A percentile compares a stretch with the other conserved stretches of the same genome.
phyloP scores from a whole-genome alignment of 352 stramenopile genomes.

The Phytophthora rubi region DNA sequence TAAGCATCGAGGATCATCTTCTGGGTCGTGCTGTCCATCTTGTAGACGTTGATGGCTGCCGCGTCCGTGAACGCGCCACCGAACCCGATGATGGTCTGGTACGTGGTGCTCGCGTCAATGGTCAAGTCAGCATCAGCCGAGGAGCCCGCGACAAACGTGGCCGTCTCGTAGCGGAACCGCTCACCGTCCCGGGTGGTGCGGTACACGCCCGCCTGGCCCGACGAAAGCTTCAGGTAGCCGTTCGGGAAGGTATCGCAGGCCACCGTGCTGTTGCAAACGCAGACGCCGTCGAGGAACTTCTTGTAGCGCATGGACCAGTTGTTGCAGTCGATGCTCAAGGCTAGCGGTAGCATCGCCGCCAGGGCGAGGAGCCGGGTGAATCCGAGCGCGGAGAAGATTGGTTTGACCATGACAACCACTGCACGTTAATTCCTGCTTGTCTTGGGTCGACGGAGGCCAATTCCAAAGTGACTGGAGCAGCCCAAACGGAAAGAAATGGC shows the following conservation, averaged over 20 bases:
- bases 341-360: constrained; percentile 1
- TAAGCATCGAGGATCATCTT: constrained; percentile 68
- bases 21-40: constrained; percentile 58
- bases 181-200: constrained; percentile 53
- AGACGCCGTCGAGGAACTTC: constrained; percentile 54
- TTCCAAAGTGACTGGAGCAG: constrained; percentile 16
- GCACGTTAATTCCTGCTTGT: not conserved
- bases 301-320: constrained; percentile 55
- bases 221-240: constrained; percentile 36
- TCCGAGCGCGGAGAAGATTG: not conserved
- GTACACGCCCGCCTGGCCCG: constrained; percentile 50
- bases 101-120: constrained; percentile 44
- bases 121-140: constrained; percentile 36
- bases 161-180: constrained; percentile 49
- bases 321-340: constrained; percentile 23
- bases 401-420: constrained; percentile 3
- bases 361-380: constrained; percentile 1
- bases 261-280: constrained; percentile 54
- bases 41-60: constrained; percentile 73
- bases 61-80: constrained; percentile 87
- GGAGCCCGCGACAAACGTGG: constrained; percentile 24
- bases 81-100: constrained; percentile 80
- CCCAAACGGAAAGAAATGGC: not conserved
- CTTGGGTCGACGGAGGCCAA: constrained; percentile 9
- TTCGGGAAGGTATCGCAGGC: constrained; percentile 46